A percentile compares a stretch with the other conserved stretches of the same genome.
Evolutionary conservation across 805 yeast genomes (phyloP).

Genomic region (Cyberlindnera galapagoensis): DNA sequence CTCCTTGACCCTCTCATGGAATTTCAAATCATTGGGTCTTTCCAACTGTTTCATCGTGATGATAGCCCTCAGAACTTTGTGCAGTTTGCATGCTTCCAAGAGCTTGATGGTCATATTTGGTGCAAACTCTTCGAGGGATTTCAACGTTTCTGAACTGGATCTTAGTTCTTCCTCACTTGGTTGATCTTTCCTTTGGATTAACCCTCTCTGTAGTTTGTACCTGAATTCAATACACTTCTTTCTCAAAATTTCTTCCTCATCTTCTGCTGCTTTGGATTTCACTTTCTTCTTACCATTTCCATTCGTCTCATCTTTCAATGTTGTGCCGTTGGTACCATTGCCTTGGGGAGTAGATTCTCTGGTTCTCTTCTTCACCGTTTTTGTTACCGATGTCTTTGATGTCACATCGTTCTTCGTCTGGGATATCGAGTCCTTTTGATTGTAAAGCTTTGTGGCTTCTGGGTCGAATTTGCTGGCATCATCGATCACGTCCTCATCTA

Average conservation of each 20-base stretch:
- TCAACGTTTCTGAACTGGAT: constrained; percentile 25
- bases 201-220: constrained; percentile 40
- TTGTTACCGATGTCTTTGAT: constrained; percentile 1
- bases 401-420: neutral
- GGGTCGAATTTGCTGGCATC: neutral
- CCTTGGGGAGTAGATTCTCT: too few relatives aligned
- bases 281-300: constrained; percentile 1
- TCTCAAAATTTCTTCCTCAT: constrained; percentile 3
- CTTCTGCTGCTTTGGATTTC: neutral
- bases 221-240: constrained; percentile 27
- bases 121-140: constrained; percentile 37
- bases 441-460: neutral
- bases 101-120: constrained; percentile 30
- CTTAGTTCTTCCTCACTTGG: constrained; percentile 34
- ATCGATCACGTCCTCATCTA: neutral
- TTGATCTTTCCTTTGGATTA: constrained; percentile 36
- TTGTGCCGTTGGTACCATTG: too few relatives aligned
- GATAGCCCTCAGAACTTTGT: constrained; percentile 46
- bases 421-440: neutral
- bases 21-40: constrained; percentile 36
- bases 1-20: constrained; percentile 38
- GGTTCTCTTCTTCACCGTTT: too few relatives aligned
- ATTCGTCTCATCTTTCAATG: neutral
- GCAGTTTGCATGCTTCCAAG: constrained; percentile 40
- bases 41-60: constrained; percentile 33